Conservation (phyloP, 306 rosid genomes). For the Castanopsis chinensis region DNA sequence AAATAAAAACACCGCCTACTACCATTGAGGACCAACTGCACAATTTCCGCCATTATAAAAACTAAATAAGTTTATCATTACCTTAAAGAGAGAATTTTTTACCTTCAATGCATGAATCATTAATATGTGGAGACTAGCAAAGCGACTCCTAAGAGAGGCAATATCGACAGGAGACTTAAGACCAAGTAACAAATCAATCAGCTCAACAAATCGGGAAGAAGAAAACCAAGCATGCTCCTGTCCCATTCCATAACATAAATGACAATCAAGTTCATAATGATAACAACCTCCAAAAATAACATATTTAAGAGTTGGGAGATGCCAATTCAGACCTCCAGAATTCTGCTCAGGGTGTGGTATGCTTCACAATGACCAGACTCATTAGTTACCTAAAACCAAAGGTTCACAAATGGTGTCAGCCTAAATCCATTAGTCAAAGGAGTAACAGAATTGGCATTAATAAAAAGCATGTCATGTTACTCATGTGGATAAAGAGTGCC, state of each 20-base stretch:
- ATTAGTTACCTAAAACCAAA: constrained; percentile 46
- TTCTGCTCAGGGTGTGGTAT: constrained; percentile 65
- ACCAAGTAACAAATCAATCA: constrained; percentile 59
- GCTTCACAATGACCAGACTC: constrained; percentile 56
- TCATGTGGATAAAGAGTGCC: background rate
- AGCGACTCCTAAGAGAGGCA: constrained; percentile 60
- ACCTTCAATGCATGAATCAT: constrained; percentile 79
- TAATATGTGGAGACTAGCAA: constrained; percentile 59
- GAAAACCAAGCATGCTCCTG: constrained; percentile 70
- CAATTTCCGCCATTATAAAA: too few relatives aligned
- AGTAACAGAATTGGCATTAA: background rate
- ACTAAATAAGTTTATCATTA: background rate
- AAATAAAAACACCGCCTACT: too few relatives aligned
- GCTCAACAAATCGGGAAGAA: constrained; percentile 52
- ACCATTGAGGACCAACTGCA: too few relatives aligned
- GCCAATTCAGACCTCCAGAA: constrained; percentile 60
- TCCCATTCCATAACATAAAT: constrained; percentile 30
- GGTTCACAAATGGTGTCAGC: constrained; percentile 9
- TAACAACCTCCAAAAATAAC: background rate
- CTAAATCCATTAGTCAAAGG: constrained; percentile 11
- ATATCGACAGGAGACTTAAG: constrained; percentile 55
- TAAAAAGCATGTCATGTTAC: background rate
- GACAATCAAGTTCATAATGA: constrained; percentile 7
- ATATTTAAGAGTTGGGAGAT: background rate
- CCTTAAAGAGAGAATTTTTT: constrained; percentile 14